Evolutionary conservation across 768 basidiomycete genomes (phyloP).

Genomic region (Pisolithus microcarpus): DNA sequence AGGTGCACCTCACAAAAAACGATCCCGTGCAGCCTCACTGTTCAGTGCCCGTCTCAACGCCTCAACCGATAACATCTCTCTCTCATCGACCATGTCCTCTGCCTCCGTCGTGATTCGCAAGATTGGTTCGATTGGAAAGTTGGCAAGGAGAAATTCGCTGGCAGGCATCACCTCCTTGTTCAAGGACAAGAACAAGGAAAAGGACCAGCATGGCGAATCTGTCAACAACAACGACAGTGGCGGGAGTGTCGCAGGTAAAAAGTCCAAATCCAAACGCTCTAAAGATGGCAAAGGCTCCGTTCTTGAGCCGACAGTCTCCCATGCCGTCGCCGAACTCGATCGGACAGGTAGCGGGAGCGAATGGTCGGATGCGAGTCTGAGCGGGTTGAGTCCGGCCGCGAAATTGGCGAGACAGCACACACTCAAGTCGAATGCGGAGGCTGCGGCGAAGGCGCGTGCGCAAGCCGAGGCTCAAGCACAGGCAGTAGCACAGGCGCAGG

Average conservation of each 20-base stretch:
- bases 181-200: constrained; percentile 67
- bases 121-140: constrained; percentile 83
- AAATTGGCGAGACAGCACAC: constrained; percentile 88
- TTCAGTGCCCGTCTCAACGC: constrained; percentile 87
- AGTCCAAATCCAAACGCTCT: constrained; percentile 34
- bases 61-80: constrained; percentile 91
- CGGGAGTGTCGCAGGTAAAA: constrained; percentile 31
- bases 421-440: constrained; percentile 67
- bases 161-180: constrained; percentile 90
- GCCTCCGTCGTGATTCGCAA: constrained; percentile 97
- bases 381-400: constrained; percentile 83
- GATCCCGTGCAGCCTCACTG: constrained; percentile 61
- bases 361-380: constrained; percentile 54
- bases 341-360: constrained; percentile 38
- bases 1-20: constrained; percentile 47
- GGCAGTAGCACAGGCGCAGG: constrained; percentile 22
- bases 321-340: constrained; percentile 81
- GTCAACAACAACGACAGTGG: constrained; percentile 7
- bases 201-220: constrained; percentile 31
- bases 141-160: constrained; percentile 82
- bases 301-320: constrained; percentile 66
- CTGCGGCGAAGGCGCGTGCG: constrained; percentile 35
- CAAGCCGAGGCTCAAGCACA: constrained; percentile 23
- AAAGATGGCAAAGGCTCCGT: constrained; percentile 58
- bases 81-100: constrained; percentile 89